Percentiles rank a stretch among this genome's conserved stretches.
Evolutionary conservation across 2,329 filamentous ascomycete species (phyloP).

Genomic region (Eurotiales sp.): DNA sequence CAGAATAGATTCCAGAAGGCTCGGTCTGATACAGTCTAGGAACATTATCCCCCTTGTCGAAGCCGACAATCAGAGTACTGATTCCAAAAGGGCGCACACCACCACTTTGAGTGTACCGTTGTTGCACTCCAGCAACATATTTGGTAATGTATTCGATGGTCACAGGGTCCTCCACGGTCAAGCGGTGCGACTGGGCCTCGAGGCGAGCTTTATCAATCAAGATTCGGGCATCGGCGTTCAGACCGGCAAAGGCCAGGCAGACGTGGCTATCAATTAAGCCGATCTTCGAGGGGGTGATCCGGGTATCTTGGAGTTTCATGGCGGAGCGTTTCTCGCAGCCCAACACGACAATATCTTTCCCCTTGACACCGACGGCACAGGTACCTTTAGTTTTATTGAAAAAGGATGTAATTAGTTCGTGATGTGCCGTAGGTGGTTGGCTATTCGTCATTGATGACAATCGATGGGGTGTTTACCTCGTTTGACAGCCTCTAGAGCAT

Average conservation of each 20-base stretch:
- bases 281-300: constrained; percentile 98
- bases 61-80: constrained; percentile 96
- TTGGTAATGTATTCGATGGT: constrained; percentile 99
- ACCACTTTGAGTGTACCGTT: constrained; percentile 97
- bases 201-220: constrained; percentile 96
- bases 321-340: constrained; percentile 98
- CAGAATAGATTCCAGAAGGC: constrained; percentile 98
- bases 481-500: constrained; percentile 98
- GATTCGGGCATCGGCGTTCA: constrained; percentile 97
- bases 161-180: constrained; percentile 95
- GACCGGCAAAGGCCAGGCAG: constrained; percentile 91
- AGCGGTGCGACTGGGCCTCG: constrained; percentile 93
- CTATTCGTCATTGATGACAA: not conserved
- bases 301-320: constrained; percentile 98
- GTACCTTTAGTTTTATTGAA: constrained; percentile 63
- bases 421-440: not conserved
- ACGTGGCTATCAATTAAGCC: constrained; percentile 93
- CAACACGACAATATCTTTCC: constrained; percentile 86
- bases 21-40: constrained; percentile 96
- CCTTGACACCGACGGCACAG: constrained; percentile 97
- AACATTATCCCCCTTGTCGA: constrained; percentile 85
- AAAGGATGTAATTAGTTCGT: not conserved
- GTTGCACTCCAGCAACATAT: constrained; percentile 95
- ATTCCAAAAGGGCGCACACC: constrained; percentile 98
- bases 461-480: constrained; percentile 72